Percentiles rank a stretch among this genome's conserved stretches.
Conservation (phyloP, 2,329 filamentous ascomycete species). For the Penicillium digitatum region DNA sequence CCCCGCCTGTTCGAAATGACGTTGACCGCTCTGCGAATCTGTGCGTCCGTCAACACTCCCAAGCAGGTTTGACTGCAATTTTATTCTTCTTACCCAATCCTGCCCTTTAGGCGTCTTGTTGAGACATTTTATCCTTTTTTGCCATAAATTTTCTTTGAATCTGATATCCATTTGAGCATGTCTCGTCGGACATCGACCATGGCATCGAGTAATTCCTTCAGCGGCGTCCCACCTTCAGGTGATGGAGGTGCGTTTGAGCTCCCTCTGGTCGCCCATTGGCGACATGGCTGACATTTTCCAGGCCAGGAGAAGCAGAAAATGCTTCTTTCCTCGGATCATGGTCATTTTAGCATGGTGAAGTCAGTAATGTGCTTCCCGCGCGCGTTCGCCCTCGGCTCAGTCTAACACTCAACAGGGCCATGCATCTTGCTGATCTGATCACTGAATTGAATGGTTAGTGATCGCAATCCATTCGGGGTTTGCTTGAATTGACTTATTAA, state of each 20-base stretch:
- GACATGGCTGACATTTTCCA: slow-evolving; percentile 21
- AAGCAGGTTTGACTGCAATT: slow-evolving; percentile 25
- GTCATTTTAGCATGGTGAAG: slow-evolving; percentile 52
- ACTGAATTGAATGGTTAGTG: slow-evolving; percentile 48
- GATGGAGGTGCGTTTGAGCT: slow-evolving; percentile 33
- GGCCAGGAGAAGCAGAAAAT: slow-evolving; percentile 50
- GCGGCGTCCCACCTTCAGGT: slow-evolving; percentile 26
- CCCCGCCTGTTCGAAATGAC: slow-evolving; percentile 33
- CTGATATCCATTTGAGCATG: slow-evolving; percentile 30
- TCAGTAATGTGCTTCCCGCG: slow-evolving; percentile 24
- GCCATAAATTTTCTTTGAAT: slow-evolving; percentile 5
- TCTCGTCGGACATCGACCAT: slow-evolving; percentile 39
- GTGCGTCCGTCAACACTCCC: slow-evolving; percentile 34
- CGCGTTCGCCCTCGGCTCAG: neutral
- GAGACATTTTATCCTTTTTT: slow-evolving; percentile 1
- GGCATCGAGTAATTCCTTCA: slow-evolving; percentile 32
- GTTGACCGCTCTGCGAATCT: slow-evolving; percentile 33
- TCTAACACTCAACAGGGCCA: slow-evolving; percentile 34
- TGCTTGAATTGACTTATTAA: slow-evolving; percentile 17
- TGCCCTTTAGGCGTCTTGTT: slow-evolving; percentile 6
- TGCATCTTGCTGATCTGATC: slow-evolving; percentile 50
- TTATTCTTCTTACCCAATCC: slow-evolving; percentile 13
- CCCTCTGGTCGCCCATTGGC: slow-evolving; percentile 4
- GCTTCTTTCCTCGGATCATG: slow-evolving; percentile 46
- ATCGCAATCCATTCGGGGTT: neutral